A percentile compares a stretch with the other conserved stretches of the same genome.
Evolutionary conservation across 148 eudicot species (phyloP).

Genomic region (Persicaria tinctoria): DNA sequence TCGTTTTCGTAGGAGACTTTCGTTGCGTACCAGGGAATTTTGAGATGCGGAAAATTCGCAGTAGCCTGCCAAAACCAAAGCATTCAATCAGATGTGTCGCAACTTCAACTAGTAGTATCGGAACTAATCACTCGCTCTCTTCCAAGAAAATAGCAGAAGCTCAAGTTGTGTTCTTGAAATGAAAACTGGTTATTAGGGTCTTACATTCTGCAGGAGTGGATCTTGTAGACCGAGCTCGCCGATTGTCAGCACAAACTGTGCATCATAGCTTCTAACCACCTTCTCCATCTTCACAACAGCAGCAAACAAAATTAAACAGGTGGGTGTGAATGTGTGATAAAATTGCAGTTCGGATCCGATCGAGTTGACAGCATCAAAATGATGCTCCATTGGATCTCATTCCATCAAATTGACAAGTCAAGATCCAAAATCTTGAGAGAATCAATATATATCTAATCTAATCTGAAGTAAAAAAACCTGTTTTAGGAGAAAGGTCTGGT

Average conservation of each 20-base stretch:
- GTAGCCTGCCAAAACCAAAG: slow-evolving; percentile 30
- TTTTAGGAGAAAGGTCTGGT: slow-evolving; percentile 5
- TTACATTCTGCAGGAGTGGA: slow-evolving; percentile 49
- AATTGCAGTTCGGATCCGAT: neutral
- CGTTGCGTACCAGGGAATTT: slow-evolving; percentile 35
- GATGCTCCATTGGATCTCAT: neutral
- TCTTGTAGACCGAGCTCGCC: slow-evolving; percentile 41
- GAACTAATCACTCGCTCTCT: neutral
- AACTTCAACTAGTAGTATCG: neutral
- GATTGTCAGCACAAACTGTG: slow-evolving; percentile 36
- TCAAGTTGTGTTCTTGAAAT: no score
- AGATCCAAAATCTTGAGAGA: neutral
- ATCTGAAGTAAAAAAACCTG: slow-evolving; percentile 3
- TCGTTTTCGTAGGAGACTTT: neutral
- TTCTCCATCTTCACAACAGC: slow-evolving; percentile 40
- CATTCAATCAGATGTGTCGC: neutral
- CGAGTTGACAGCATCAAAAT: neutral
- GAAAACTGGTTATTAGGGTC: slow-evolving; percentile 4
- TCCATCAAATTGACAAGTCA: neutral
- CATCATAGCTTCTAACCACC: slow-evolving; percentile 30
- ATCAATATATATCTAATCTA: neutral
- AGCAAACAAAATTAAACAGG: neutral
- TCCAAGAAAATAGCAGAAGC: no score
- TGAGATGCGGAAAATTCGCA: slow-evolving; percentile 16
- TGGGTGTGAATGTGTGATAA: neutral